A percentile compares a stretch with the other conserved stretches of the same genome.
Evolutionary conservation across 1,284 basidiomycete species (phyloP).

Genomic region (Microbotryum violaceum): DNA sequence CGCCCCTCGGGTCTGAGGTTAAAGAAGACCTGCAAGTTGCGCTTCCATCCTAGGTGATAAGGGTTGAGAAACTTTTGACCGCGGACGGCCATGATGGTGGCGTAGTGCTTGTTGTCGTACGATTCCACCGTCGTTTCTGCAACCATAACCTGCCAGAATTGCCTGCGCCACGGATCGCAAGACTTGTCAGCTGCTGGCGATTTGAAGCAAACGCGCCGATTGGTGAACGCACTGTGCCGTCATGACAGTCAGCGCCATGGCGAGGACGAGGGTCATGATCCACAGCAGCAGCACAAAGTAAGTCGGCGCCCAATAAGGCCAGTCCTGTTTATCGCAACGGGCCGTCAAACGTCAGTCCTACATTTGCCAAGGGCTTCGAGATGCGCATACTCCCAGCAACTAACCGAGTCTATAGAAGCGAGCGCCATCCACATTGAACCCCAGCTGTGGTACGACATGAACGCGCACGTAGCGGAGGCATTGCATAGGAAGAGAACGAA

Average conservation of each 20-base stretch:
- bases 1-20: slow-evolving; percentile 64
- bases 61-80: slow-evolving; percentile 72
- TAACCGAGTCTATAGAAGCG: slow-evolving; percentile 5
- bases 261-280: slow-evolving; percentile 63
- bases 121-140: slow-evolving; percentile 88
- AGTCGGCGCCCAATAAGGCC: slow-evolving; percentile 50
- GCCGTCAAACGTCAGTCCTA: not conserved
- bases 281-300: slow-evolving; percentile 65
- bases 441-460: slow-evolving; percentile 30
- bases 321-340: slow-evolving; percentile 2
- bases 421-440: slow-evolving; percentile 15
- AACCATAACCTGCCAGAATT: slow-evolving; percentile 63
- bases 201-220: slow-evolving; percentile 27
- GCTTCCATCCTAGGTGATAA: slow-evolving; percentile 69
- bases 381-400: not conserved
- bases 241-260: slow-evolving; percentile 72
- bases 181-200: not conserved
- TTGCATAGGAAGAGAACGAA: slow-evolving; percentile 85
- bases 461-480: slow-evolving; percentile 30
- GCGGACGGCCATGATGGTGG: slow-evolving; percentile 54
- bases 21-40: slow-evolving; percentile 80
- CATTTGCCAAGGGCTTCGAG: not conserved
- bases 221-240: slow-evolving; percentile 47
- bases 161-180: slow-evolving; percentile 37
- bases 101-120: slow-evolving; percentile 75